Evolutionary conservation across 2,329 filamentous ascomycete species (phyloP).

Genomic region (Parafenestella ontariensis): DNA sequence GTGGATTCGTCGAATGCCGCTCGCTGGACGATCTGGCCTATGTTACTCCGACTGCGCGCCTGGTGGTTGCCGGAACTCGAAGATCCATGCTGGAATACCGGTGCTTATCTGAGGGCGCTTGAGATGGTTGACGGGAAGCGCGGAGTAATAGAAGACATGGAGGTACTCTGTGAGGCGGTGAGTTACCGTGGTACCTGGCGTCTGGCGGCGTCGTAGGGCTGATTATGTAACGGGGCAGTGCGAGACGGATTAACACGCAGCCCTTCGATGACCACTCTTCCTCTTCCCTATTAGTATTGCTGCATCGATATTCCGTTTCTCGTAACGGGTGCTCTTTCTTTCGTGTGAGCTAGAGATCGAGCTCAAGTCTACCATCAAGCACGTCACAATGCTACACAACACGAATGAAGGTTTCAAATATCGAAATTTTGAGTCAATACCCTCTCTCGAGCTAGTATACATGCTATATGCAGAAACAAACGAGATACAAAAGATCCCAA

Average conservation of each 20-base stretch:
- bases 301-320: background rate
- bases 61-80: background rate
- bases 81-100: background rate
- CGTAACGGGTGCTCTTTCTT: background rate
- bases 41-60: conserved; percentile 16
- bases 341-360: background rate
- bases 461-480: background rate
- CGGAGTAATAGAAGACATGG: conserved; percentile 21
- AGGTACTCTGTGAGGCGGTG: conserved; percentile 29
- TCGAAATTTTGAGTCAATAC: background rate
- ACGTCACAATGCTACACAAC: background rate
- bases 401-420: background rate
- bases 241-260: conserved; percentile 5
- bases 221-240: conserved; percentile 40
- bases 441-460: conserved; percentile 7
- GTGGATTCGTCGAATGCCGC: conserved; percentile 12
- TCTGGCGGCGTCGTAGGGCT: conserved; percentile 11
- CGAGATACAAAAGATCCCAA: background rate
- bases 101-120: background rate
- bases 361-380: background rate
- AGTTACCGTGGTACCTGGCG: conserved; percentile 7
- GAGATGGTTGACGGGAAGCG: conserved; percentile 2
- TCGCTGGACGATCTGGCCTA: conserved; percentile 9
- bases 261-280: conserved; percentile 7
- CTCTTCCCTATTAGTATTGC: background rate